These are phyloP conservation scores for Schizochytrium sp. DNA, from an alignment of 108 stramenopile species.

Conservation along the genomic window DNA sequence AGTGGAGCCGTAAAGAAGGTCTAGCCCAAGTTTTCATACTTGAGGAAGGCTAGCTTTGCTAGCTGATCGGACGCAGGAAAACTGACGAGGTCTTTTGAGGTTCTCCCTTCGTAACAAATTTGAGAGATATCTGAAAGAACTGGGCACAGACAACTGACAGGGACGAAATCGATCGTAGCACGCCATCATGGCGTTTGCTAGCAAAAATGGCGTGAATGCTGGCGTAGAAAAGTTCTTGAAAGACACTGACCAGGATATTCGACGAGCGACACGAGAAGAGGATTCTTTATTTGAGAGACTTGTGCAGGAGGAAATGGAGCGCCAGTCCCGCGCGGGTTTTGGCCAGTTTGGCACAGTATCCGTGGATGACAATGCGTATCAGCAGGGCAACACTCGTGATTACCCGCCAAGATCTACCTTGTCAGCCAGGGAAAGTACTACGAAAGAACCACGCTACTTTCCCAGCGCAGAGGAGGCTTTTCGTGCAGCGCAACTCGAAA, in stretches of 20 bases:
- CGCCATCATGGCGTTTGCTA: no score
- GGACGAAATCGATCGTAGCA: no score
- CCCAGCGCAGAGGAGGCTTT: conserved; percentile 49
- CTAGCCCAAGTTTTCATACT: no score
- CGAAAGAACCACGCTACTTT: neutral
- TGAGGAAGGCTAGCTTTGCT: no score
- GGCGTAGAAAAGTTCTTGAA: neutral
- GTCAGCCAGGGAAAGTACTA: neutral
- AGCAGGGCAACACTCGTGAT: no score
- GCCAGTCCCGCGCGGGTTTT: neutral
- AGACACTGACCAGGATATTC: neutral
- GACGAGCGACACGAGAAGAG: neutral
- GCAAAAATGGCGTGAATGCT: neutral
- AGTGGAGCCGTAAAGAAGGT: no score
- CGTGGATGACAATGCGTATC: neutral
- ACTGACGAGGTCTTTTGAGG: no score
- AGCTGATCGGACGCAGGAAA: no score
- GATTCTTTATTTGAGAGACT: conserved; percentile 42
- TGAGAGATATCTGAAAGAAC: no score
- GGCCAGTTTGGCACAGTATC: neutral
- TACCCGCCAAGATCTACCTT: neutral
- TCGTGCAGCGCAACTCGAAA: conserved; percentile 54
- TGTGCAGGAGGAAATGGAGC: conserved; percentile 7
- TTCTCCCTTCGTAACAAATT: no score
- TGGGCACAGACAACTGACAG: no score